Evolutionary conservation across 106 monocot genomes (phyloP).

Genomic region (Phalaenopsis aphrodite): DNA sequence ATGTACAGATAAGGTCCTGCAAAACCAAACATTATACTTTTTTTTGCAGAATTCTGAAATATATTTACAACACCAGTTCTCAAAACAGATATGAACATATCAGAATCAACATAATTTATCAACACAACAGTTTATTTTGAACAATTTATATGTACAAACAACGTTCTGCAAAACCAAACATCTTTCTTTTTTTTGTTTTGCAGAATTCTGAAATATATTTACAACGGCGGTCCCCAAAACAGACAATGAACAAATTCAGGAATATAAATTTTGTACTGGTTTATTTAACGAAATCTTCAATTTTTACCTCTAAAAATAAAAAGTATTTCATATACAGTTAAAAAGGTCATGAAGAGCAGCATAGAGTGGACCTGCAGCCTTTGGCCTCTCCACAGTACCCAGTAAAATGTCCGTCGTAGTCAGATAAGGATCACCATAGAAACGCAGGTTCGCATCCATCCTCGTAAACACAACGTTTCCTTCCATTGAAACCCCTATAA

Average conservation of each 20-base stretch:
- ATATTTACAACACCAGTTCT: neutral
- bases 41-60: neutral
- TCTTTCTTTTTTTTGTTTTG: neutral
- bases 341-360: conserved; percentile 51
- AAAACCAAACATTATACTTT: neutral
- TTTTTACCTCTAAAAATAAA: neutral
- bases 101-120: too few relatives aligned
- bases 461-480: conserved; percentile 62
- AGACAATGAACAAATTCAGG: neutral
- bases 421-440: conserved; percentile 75
- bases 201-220: neutral
- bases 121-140: neutral
- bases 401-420: conserved; percentile 66
- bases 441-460: conserved; percentile 53
- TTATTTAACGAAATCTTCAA: neutral
- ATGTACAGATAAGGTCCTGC: neutral
- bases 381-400: conserved; percentile 55
- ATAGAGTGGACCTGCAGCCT: conserved; percentile 62
- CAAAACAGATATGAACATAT: neutral
- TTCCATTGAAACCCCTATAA: conserved; percentile 71
- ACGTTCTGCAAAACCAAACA: neutral
- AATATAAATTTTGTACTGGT: neutral
- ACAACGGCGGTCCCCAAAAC: neutral
- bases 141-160: neutral
- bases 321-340: neutral